Evolutionary conservation across 192 early-diverging fungal genomes (phyloP).

Genomic region (Podila epigama): DNA sequence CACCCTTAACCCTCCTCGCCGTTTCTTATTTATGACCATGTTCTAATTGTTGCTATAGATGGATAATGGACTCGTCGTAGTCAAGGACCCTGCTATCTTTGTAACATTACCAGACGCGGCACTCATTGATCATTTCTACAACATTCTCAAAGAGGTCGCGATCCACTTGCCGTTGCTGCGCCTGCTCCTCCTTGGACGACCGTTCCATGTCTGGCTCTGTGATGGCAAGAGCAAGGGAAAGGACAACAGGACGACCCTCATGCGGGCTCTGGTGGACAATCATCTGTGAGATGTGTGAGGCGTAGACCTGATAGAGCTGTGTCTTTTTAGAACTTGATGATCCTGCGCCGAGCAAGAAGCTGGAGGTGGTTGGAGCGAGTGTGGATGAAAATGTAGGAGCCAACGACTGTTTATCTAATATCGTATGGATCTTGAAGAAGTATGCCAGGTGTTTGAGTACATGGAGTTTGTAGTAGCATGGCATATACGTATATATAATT

Average conservation of each 20-base stretch:
- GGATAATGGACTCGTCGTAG: too few relatives aligned
- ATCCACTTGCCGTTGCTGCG: constrained; percentile 26
- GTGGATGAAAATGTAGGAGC: constrained; percentile 3
- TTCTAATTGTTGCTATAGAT: too few relatives aligned
- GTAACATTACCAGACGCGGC: constrained; percentile 41
- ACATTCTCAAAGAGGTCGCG: constrained; percentile 52
- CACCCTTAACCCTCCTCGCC: too few relatives aligned
- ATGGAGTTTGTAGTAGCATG: too few relatives aligned
- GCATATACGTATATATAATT: too few relatives aligned
- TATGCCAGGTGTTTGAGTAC: neutral
- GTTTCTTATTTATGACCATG: too few relatives aligned
- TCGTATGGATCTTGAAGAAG: constrained; percentile 50
- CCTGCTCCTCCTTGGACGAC: constrained; percentile 4
- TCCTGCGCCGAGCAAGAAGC: constrained; percentile 53
- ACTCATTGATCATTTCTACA: constrained; percentile 52
- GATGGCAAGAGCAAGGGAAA: constrained; percentile 55
- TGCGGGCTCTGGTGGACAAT: constrained; percentile 58
- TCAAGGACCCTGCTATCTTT: neutral
- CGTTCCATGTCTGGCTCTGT: constrained; percentile 25
- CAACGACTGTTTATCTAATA: constrained; percentile 50
- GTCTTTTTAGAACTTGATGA: constrained; percentile 45
- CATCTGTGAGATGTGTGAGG: constrained; percentile 56
- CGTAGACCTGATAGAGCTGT: constrained; percentile 59
- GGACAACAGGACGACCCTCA: constrained; percentile 53
- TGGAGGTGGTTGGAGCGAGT: constrained; percentile 19